phyloP scores from a whole-genome alignment of 768 basidiomycete species.

The Lyophyllum semitale region DNA sequence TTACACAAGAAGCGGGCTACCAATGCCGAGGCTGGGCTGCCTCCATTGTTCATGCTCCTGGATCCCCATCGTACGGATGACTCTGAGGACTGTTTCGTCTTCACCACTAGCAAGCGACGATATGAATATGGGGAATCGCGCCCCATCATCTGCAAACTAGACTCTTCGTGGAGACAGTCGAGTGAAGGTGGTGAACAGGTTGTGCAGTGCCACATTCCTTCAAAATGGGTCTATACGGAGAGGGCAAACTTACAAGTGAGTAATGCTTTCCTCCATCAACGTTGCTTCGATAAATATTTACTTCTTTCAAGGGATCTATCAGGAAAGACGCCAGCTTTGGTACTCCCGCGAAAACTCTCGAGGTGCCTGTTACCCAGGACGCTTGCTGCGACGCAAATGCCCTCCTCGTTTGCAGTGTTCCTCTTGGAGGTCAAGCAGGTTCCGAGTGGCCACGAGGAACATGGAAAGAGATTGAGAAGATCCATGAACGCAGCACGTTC shows the following conservation, averaged over 20 bases:
- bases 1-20: constrained; percentile 65
- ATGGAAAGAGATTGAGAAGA: constrained; percentile 84
- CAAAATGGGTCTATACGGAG: constrained; percentile 60
- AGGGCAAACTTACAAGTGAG: constrained; percentile 61
- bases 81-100: constrained; percentile 79
- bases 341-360: constrained; percentile 56
- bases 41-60: constrained; percentile 79
- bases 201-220: constrained; percentile 61
- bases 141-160: constrained; percentile 73
- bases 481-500: constrained; percentile 84
- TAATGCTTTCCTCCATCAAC: constrained; percentile 22
- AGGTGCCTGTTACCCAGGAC: constrained; percentile 53
- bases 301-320: constrained; percentile 46
- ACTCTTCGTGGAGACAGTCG: constrained; percentile 78
- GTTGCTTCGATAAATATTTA: constrained; percentile 15
- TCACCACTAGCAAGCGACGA: constrained; percentile 76
- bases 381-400: constrained; percentile 78
- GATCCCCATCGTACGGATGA: constrained; percentile 84
- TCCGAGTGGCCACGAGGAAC: constrained; percentile 73
- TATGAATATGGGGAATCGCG: constrained; percentile 83
- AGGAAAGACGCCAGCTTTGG: constrained; percentile 63
- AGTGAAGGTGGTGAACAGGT: constrained; percentile 46
- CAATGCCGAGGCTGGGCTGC: constrained; percentile 46
- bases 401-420: constrained; percentile 74
- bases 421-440: constrained; percentile 69